phyloP scores from a whole-genome alignment of 345 rosid genomes.

The Gossypium thurberi region DNA sequence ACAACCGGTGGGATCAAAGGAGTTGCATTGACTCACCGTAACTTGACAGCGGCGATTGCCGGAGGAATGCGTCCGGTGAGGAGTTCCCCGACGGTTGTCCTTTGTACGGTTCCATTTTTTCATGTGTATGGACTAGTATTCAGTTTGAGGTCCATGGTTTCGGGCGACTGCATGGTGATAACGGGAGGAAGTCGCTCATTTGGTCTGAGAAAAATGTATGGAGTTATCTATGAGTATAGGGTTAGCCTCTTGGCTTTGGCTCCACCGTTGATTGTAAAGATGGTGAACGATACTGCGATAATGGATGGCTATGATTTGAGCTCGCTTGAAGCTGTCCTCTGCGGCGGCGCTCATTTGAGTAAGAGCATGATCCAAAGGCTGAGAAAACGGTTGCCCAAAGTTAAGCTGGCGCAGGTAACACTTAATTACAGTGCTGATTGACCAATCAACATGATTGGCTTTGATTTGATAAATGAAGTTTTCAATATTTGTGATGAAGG shows the following conservation, averaged over 20 bases:
- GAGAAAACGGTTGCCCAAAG: constrained; percentile 26
- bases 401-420: constrained; percentile 31
- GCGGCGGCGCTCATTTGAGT: constrained; percentile 43
- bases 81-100: constrained; percentile 18
- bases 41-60: constrained; percentile 27
- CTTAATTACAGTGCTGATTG: background rate
- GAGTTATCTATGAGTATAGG: constrained; percentile 24
- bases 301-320: constrained; percentile 35
- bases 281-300: constrained; percentile 22
- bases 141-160: constrained; percentile 25
- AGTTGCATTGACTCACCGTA: constrained; percentile 45
- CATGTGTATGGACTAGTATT: constrained; percentile 43
- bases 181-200: constrained; percentile 19
- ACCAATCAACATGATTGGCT: background rate
- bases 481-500: constrained; percentile 21
- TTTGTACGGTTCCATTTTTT: constrained; percentile 48
- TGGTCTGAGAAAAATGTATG: constrained; percentile 22
- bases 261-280: constrained; percentile 37
- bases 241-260: constrained; percentile 42
- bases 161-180: constrained; percentile 40
- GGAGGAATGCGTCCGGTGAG: constrained; percentile 18
- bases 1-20: constrained; percentile 54
- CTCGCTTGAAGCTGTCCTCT: constrained; percentile 39
- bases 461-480: background rate
- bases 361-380: constrained; percentile 24